Conservation (phyloP, 192 early-diverging fungal species). For the Physocladia obscura region DNA sequence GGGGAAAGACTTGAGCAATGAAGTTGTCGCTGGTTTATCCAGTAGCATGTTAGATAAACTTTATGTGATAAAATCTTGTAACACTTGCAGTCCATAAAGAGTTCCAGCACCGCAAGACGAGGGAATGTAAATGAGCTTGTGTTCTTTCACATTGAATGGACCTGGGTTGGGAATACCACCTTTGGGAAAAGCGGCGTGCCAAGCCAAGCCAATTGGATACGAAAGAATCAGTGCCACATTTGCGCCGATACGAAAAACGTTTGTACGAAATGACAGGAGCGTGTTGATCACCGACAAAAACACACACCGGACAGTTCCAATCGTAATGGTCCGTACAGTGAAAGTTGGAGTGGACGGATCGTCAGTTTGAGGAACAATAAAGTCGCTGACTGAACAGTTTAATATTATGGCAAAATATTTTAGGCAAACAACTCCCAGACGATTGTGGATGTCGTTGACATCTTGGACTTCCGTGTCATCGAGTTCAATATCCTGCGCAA, state of each 20-base stretch:
- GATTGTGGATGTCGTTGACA: not conserved
- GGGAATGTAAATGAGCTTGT: not conserved
- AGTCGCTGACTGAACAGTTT: conserved; percentile 12
- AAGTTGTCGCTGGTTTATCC: conserved; percentile 63
- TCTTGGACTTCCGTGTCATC: not conserved
- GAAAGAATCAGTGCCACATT: conserved; percentile 74
- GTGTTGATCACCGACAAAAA: not conserved
- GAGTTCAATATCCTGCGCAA: not conserved
- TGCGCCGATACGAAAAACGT: conserved; percentile 57
- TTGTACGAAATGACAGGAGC: not conserved
- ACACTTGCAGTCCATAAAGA: conserved; percentile 54
- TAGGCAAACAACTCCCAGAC: not conserved
- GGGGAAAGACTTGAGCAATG: conserved; percentile 17
- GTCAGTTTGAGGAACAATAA: conserved; percentile 24
- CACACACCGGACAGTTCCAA: conserved; percentile 2
- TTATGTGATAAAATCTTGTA: conserved; percentile 61
- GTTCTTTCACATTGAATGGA: conserved; percentile 72
- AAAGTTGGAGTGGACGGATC: conserved; percentile 25
- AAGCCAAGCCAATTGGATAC: conserved; percentile 70
- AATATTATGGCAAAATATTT: not conserved
- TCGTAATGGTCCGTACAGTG: conserved; percentile 18
- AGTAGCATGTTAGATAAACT: conserved; percentile 61
- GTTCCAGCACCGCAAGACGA: conserved; percentile 48
- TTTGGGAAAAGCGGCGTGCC: conserved; percentile 65
- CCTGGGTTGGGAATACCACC: conserved; percentile 55